These are phyloP conservation scores for Oehlia diaphana DNA, from an alignment of 192 early-diverging fungal genomes.

Conservation along the genomic window DNA sequence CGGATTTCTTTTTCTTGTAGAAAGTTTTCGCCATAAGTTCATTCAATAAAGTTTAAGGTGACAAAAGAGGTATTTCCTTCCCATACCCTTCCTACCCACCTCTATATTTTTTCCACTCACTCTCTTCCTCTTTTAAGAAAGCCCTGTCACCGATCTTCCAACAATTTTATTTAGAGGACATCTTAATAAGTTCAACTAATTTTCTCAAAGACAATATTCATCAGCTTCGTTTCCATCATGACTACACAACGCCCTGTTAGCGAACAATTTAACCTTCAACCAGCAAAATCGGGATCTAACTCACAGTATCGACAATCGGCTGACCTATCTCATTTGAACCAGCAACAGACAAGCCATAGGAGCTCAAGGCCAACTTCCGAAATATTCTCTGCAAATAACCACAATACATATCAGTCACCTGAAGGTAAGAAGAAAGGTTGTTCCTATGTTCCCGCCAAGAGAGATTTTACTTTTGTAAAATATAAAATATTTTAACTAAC, in stretches of 20 bases:
- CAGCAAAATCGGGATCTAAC: slow-evolving; percentile 24
- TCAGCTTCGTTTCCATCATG: slow-evolving; percentile 21
- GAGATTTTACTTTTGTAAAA: neutral
- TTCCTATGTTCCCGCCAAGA: neutral
- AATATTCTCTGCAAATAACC: slow-evolving; percentile 28
- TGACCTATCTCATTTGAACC: slow-evolving; percentile 24
- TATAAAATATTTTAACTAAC: neutral
- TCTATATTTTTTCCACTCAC: slow-evolving; percentile 4
- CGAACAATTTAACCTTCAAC: slow-evolving; percentile 31
- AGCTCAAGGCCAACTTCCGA: slow-evolving; percentile 25
- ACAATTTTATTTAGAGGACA: slow-evolving; percentile 1
- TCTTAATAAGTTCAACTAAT: neutral
- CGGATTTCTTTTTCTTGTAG: neutral
- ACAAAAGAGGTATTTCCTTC: slow-evolving; percentile 9
- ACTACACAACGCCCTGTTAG: slow-evolving; percentile 26
- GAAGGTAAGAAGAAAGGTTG: slow-evolving; percentile 21
- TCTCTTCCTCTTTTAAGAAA: slow-evolving; percentile 10
- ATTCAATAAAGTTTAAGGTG: slow-evolving; percentile 15
- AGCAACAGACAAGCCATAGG: slow-evolving; percentile 22
- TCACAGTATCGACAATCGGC: slow-evolving; percentile 20
- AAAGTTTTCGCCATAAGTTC: neutral
- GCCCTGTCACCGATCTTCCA: slow-evolving; percentile 1
- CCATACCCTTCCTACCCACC: slow-evolving; percentile 8
- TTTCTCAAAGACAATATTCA: neutral
- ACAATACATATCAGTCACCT: slow-evolving; percentile 29